Conservation (phyloP, 2,329 filamentous ascomycete species). For the Akanthomyces dipterigenus region DNA sequence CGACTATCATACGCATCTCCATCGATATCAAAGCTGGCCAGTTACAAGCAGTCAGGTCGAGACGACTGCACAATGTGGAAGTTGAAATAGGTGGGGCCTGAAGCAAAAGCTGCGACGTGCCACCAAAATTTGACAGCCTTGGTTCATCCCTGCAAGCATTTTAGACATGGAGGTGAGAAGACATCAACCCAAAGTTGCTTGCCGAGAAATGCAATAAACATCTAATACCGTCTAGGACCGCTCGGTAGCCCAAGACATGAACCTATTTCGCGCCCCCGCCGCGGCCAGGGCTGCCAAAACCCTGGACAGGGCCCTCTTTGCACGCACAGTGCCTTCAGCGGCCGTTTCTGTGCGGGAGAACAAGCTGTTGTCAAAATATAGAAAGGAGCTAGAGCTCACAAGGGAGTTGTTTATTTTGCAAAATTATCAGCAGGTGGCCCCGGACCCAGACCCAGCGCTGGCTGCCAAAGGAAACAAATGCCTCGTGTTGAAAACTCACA, state of each 20-base stretch:
- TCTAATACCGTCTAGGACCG: background rate
- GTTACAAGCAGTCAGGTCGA: background rate
- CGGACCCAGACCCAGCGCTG: constrained; percentile 52
- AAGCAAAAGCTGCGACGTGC: constrained; percentile 2
- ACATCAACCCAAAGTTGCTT: background rate
- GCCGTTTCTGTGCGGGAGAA: constrained; percentile 72
- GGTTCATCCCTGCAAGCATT: constrained; percentile 1
- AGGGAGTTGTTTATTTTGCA: constrained; percentile 60
- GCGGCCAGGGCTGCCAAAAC: constrained; percentile 66
- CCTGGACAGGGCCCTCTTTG: constrained; percentile 79
- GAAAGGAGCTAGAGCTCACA: constrained; percentile 57
- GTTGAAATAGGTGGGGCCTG: constrained; percentile 7
- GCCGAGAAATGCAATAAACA: background rate
- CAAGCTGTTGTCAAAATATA: constrained; percentile 66
- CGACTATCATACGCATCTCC: too few species aligned
- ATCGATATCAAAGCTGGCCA: background rate
- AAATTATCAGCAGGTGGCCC: constrained; percentile 54
- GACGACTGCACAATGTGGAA: background rate
- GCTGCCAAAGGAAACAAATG: constrained; percentile 54
- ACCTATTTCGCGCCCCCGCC: constrained; percentile 68
- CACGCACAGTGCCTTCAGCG: constrained; percentile 65
- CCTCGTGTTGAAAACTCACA: constrained; percentile 49
- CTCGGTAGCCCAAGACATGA: constrained; percentile 36
- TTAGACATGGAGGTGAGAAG: constrained; percentile 10
- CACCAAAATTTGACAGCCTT: background rate